Conservation (phyloP, 2,329 filamentous ascomycete genomes). For the Ascochyta koolunga region DNA sequence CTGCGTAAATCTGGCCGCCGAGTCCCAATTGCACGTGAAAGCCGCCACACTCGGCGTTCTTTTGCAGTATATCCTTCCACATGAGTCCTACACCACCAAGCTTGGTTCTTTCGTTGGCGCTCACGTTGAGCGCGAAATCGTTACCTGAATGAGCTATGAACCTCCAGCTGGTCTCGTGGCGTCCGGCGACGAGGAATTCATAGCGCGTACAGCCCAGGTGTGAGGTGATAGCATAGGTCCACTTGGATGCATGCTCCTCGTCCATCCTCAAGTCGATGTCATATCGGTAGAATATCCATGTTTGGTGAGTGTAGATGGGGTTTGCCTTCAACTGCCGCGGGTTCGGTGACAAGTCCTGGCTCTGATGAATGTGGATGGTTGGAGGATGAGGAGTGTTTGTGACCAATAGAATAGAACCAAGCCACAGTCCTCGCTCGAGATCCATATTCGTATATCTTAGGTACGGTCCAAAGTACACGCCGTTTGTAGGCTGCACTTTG, state of each 20-base stretch:
- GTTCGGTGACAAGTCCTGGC: slow-evolving; percentile 88
- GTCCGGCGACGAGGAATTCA: slow-evolving; percentile 92
- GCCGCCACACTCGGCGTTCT: slow-evolving; percentile 93
- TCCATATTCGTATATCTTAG: slow-evolving; percentile 98
- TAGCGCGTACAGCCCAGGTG: slow-evolving; percentile 97
- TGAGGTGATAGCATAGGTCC: slow-evolving; percentile 98
- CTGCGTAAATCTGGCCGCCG: slow-evolving; percentile 94
- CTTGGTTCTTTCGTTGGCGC: slow-evolving; percentile 80
- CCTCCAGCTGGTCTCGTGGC: slow-evolving; percentile 89
- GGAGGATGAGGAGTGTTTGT: slow-evolving; percentile 91
- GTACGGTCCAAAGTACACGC: slow-evolving; percentile 97
- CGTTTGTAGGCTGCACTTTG: slow-evolving; percentile 90
- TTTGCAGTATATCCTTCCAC: slow-evolving; percentile 99
- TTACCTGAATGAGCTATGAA: slow-evolving; percentile 97
- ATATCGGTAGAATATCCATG: slow-evolving; percentile 96
- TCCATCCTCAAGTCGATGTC: slow-evolving; percentile 90
- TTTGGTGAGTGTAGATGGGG: slow-evolving; percentile 85
- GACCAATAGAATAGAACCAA: slow-evolving; percentile 91
- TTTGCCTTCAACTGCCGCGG: slow-evolving; percentile 83
- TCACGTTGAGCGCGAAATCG: slow-evolving; percentile 89
- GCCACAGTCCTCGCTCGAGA: slow-evolving; percentile 85
- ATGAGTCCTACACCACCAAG: slow-evolving; percentile 91
- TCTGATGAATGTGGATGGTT: slow-evolving; percentile 94
- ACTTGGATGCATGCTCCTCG: slow-evolving; percentile 76
- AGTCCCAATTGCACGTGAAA: slow-evolving; percentile 94